Base-by-base conservation (phyloP, 2,329 filamentous ascomycete genomes). In the Aphanoascus verrucosus region DNA sequence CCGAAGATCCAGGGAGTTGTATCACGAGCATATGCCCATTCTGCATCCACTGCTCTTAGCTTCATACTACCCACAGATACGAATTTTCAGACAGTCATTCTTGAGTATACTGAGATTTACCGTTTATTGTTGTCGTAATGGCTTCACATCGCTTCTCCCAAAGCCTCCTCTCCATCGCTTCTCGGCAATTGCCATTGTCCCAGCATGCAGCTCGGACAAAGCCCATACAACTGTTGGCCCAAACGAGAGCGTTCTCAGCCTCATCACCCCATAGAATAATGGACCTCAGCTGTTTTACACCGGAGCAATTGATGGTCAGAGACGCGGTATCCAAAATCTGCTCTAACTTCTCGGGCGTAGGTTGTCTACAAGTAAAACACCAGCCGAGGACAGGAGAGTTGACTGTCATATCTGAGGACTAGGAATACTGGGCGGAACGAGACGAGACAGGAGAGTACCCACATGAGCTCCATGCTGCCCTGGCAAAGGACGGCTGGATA, bases 401-500 rank as follows among this genome's bases (percentile, higher is more conserved):
- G 20, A 50, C 38, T 47, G 14, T 31, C 23, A 12, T 17, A 17
- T 28, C 14, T 9, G 38, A 20, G 46, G 6, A 20, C 6, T 55
- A 69, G 58, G 77, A 80, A 9, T 91, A 90, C 69, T 91, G 86
- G 86, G 82, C 82, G 60, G 78, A 85, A 51, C 83, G 75, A 58
- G 87, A 93, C 64, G 79, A 86, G 58, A 76, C 75, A 4, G 83
- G 82, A 58, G 74, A 79, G 55, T 85, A 91, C 65, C 88, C 87
- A 0, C 77, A 79, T 49, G 85, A 88, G 35, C 82, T 94, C 40
- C 86, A 93, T 65, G 79, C 83, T 0, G 84, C 84, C 0, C 69
- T 93, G 7, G 84, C 87, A 6, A 79, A 80, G 53, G 84, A 83
- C 58, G 86, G 88, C 5, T 93, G 86, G 85, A 77, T 93, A 40